A percentile compares a stretch with the other conserved stretches of the same genome.
These are phyloP conservation scores for Alnus glutinosa DNA, from an alignment of 306 rosid species.

Conservation along the genomic window DNA sequence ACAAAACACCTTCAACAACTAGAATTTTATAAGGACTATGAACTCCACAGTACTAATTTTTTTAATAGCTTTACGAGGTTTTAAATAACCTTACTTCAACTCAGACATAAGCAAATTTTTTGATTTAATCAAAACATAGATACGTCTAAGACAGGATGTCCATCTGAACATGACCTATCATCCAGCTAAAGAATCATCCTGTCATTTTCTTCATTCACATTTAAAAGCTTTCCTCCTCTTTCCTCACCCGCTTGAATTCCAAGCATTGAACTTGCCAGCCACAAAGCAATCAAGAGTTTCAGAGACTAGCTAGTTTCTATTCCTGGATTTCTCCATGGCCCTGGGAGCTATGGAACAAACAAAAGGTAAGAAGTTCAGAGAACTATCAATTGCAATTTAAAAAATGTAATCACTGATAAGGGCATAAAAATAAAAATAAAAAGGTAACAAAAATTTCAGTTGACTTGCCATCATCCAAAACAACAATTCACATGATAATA, in stretches of 20 bases:
- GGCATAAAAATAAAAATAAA: too few relatives aligned
- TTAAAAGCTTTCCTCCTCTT: constrained; percentile 15
- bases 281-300: constrained; percentile 34
- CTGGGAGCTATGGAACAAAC: constrained; percentile 70
- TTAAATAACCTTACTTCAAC: constrained; percentile 36
- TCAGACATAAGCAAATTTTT: constrained; percentile 27
- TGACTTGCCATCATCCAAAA: neutral
- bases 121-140: constrained; percentile 38
- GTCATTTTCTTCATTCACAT: constrained; percentile 28
- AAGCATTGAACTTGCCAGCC: constrained; percentile 30
- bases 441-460: too few relatives aligned
- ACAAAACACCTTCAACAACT: constrained; percentile 39
- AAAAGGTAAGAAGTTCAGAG: constrained; percentile 16
- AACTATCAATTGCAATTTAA: neutral
- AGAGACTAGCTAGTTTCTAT: constrained; percentile 47
- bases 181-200: constrained; percentile 29
- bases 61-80: constrained; percentile 41
- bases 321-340: constrained; percentile 83
- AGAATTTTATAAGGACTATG: constrained; percentile 44
- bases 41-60: constrained; percentile 56
- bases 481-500: neutral
- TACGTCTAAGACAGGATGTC: constrained; percentile 21
- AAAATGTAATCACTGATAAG: neutral
- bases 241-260: constrained; percentile 21
- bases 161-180: constrained; percentile 35